Evolutionary conservation across 306 rosid genomes (phyloP).

Genomic region (Prunus fruticosa): DNA sequence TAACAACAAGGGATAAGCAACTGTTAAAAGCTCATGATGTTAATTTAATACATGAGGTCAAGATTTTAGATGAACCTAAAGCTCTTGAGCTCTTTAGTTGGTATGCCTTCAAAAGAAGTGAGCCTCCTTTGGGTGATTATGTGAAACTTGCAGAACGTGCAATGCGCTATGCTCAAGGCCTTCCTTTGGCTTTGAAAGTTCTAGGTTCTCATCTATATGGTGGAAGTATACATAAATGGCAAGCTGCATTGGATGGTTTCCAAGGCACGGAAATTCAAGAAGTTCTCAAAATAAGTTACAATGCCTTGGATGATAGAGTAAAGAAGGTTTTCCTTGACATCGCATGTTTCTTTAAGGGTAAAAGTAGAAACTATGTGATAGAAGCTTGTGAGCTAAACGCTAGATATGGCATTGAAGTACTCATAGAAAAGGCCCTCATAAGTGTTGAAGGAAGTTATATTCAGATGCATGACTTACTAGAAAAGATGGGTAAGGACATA

Average conservation of each 20-base stretch:
- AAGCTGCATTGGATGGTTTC: slow-evolving; percentile 25
- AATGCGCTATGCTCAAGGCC: not conserved
- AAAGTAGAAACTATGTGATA: slow-evolving; percentile 12
- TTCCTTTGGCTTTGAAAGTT: slow-evolving; percentile 38
- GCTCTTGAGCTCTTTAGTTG: not conserved
- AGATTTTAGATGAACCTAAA: not conserved
- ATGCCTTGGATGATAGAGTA: slow-evolving; percentile 20
- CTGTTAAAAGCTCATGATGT: not conserved
- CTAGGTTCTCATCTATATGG: slow-evolving; percentile 33
- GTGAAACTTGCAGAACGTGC: not conserved
- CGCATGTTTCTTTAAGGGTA: slow-evolving; percentile 40
- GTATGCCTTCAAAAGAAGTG: not conserved
- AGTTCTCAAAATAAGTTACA: slow-evolving; percentile 29
- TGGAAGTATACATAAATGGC: slow-evolving; percentile 16
- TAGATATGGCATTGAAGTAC: not conserved
- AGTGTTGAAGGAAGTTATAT: not conserved
- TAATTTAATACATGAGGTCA: not conserved
- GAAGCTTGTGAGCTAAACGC: slow-evolving; percentile 25
- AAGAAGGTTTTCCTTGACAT: slow-evolving; percentile 31
- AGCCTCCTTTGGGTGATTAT: not conserved
- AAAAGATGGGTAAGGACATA: slow-evolving; percentile 35
- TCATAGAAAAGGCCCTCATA: not conserved
- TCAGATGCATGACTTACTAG: slow-evolving; percentile 40
- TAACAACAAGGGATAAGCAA: not conserved
- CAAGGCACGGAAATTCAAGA: slow-evolving; percentile 39